A percentile compares a stretch with the other conserved stretches of the same genome.
Evolutionary conservation across 1,139 yeast genomes (phyloP).

Genomic region (Geotrichum phurueaensis): DNA sequence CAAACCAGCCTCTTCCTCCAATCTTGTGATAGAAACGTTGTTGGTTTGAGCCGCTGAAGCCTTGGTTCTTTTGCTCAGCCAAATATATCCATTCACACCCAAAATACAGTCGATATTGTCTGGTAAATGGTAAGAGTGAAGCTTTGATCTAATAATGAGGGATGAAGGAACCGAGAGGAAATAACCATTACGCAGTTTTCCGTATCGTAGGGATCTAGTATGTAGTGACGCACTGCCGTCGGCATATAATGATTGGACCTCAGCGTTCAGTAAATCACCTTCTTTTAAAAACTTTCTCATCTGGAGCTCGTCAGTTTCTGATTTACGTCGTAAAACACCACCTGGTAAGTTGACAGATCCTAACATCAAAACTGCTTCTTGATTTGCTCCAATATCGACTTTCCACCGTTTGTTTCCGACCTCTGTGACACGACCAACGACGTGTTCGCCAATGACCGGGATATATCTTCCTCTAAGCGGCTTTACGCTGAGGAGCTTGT

Average conservation of each 20-base stretch:
- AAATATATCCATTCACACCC: constrained; percentile 91
- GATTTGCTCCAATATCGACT: constrained; percentile 91
- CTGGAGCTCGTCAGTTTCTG: constrained; percentile 91
- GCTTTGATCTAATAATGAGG: constrained; percentile 73
- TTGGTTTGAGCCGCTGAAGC: constrained; percentile 33
- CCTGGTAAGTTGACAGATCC: constrained; percentile 98
- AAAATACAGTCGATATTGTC: constrained; percentile 85
- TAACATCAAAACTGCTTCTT: constrained; percentile 84
- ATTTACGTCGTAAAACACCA: constrained; percentile 87
- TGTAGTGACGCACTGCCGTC: constrained; percentile 94
- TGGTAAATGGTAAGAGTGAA: constrained; percentile 80
- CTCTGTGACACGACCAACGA: constrained; percentile 89
- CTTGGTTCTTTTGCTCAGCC: constrained; percentile 73
- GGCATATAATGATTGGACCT: constrained; percentile 81
- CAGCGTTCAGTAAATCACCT: constrained; percentile 95
- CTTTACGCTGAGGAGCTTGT: constrained; percentile 75
- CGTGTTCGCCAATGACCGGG: constrained; percentile 95
- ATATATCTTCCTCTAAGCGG: constrained; percentile 82
- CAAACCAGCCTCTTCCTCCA: constrained; percentile 93
- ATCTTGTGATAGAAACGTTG: constrained; percentile 64
- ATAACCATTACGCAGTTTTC: constrained; percentile 87
- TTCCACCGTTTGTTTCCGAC: constrained; percentile 95
- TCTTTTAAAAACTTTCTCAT: constrained; percentile 93
- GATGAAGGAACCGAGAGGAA: constrained; percentile 77
- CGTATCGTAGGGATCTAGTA: constrained; percentile 90